phyloP scores from a whole-genome alignment of 768 basidiomycete species.

The Steccherinum ochraceum region DNA sequence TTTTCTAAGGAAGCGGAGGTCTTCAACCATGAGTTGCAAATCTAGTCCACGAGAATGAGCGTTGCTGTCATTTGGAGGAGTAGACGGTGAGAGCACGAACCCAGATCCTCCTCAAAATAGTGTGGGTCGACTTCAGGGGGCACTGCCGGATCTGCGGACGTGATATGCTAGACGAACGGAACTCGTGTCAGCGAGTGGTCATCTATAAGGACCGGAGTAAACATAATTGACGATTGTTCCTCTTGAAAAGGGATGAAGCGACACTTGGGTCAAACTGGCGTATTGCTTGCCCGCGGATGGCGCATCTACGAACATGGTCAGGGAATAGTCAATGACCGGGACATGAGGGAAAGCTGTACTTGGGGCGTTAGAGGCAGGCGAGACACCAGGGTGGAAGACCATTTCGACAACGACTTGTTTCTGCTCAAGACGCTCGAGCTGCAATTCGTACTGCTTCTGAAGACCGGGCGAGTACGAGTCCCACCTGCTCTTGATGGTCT shows the following conservation, averaged over 20 bases:
- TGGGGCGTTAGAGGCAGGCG: not conserved
- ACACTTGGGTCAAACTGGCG: not conserved
- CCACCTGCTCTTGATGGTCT: not conserved
- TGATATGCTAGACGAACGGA: constrained; percentile 10
- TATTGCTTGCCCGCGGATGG: not conserved
- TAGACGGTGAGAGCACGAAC: constrained; percentile 10
- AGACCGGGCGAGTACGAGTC: not conserved
- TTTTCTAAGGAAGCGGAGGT: no score
- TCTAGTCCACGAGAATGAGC: no score
- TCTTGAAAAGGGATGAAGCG: constrained; percentile 11
- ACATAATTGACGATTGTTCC: constrained; percentile 12
- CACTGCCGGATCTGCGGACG: constrained; percentile 8
- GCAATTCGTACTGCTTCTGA: constrained; percentile 1
- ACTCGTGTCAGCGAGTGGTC: not conserved
- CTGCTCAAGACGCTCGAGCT: not conserved
- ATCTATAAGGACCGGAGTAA: not conserved
- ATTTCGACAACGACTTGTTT: not conserved
- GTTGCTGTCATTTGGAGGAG: no score
- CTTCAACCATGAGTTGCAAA: no score
- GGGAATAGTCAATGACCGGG: not conserved
- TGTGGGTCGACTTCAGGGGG: constrained; percentile 13
- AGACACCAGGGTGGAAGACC: not conserved
- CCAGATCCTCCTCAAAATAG: constrained; percentile 14
- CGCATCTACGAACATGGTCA: not conserved
- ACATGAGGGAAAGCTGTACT: not conserved